These are phyloP conservation scores for Cercospora janseana DNA, from an alignment of 2,329 filamentous ascomycete genomes.

Conservation along the genomic window DNA sequence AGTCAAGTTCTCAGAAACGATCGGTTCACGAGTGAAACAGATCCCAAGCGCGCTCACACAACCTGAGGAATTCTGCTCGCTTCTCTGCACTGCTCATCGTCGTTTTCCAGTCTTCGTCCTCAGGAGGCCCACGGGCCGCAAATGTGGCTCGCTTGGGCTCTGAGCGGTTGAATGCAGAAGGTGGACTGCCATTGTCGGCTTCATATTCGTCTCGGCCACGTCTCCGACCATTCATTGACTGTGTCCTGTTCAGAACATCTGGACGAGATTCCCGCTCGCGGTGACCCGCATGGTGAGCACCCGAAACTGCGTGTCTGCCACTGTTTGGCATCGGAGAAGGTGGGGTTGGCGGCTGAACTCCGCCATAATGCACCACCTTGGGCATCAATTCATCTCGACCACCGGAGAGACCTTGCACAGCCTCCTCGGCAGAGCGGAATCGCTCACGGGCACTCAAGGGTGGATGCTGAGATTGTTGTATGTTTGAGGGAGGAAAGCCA, in stretches of 20 bases:
- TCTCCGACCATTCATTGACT: constrained; percentile 64
- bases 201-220: constrained; percentile 89
- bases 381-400: constrained; percentile 91
- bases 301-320: constrained; percentile 23
- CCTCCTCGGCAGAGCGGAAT: constrained; percentile 94
- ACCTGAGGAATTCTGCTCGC: constrained; percentile 84
- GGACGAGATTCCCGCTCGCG: constrained; percentile 39
- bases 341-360: constrained; percentile 88
- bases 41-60: constrained; percentile 93
- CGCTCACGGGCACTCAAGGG: constrained; percentile 62
- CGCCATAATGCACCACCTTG: constrained; percentile 91
- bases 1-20: too few species aligned
- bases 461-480: constrained; percentile 41
- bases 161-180: constrained; percentile 57
- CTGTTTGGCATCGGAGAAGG: constrained; percentile 67
- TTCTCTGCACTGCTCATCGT: constrained; percentile 80
- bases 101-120: constrained; percentile 59
- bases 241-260: constrained; percentile 35
- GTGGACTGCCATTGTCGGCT: constrained; percentile 78
- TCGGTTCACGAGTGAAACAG: constrained; percentile 81
- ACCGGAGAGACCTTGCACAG: constrained; percentile 82
- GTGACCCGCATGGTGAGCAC: constrained; percentile 22
- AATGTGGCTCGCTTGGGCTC: constrained; percentile 55
- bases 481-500: constrained; percentile 60
- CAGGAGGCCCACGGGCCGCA: constrained; percentile 31